These are phyloP conservation scores for Emericellopsis atlantica DNA, from an alignment of 2,329 filamentous ascomycete genomes.

Conservation along the genomic window DNA sequence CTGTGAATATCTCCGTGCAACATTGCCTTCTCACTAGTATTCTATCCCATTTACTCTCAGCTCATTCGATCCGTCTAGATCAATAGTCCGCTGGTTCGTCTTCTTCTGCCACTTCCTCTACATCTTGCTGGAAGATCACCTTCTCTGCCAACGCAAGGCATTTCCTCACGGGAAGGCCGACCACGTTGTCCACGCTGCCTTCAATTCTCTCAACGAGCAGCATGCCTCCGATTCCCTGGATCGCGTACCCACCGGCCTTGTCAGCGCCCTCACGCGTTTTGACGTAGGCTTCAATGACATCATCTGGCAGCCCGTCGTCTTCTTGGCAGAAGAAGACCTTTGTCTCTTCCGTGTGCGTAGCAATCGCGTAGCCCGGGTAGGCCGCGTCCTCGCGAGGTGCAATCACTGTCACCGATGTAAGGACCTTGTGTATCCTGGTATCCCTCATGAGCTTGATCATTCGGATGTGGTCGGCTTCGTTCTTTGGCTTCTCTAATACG, in stretches of 20 bases:
- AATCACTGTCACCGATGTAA: conserved; percentile 76
- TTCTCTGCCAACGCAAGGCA: conserved; percentile 76
- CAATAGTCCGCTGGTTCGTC: conserved; percentile 1
- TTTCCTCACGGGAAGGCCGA: conserved; percentile 73
- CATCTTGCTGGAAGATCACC: conserved; percentile 64
- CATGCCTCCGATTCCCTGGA: conserved; percentile 80
- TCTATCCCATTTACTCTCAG: too few relatives aligned
- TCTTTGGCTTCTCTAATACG: conserved; percentile 85
- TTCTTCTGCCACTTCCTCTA: conserved; percentile 14
- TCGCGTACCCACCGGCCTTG: conserved; percentile 91
- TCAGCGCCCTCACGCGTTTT: conserved; percentile 83
- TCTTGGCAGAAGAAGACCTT: conserved; percentile 71
- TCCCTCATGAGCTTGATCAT: conserved; percentile 80
- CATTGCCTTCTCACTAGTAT: too few relatives aligned
- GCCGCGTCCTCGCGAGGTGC: conserved; percentile 68
- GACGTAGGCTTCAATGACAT: conserved; percentile 69
- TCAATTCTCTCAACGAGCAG: conserved; percentile 82
- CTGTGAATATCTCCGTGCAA: too few relatives aligned
- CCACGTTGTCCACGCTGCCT: conserved; percentile 85
- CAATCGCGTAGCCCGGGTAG: conserved; percentile 76
- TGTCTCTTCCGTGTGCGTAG: conserved; percentile 79
- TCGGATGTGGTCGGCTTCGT: conserved; percentile 64
- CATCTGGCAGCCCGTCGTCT: conserved; percentile 50
- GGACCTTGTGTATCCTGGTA: conserved; percentile 64
- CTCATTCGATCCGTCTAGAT: too few relatives aligned